Base-by-base conservation (phyloP, 139 green algal genomes). In the Auxenochlorella pyrenoidosa region DNA sequence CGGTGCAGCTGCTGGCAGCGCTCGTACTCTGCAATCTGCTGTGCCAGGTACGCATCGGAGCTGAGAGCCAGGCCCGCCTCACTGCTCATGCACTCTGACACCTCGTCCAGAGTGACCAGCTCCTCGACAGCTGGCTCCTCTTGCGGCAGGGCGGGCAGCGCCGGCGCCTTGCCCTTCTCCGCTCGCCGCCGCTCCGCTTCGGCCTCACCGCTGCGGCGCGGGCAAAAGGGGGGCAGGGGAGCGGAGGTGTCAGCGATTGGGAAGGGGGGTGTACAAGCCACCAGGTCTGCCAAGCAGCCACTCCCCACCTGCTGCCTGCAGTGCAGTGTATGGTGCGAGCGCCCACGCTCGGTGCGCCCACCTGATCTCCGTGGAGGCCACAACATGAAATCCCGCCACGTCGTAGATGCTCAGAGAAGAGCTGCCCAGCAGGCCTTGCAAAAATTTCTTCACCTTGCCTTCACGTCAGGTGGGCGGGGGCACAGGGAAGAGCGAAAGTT, bases 131-230 rank as follows among this genome's bases (percentile, higher is more conserved):
- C 36, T 43, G 70, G 54, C 54, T 63, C 54, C 18, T 63, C 54
- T 26, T 63, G 54, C 16, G 54, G 54, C 54, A 13, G 16, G 54
- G 2, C 16, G 54, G 54, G 10, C 54, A 13, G 12, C 16, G 54
- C 54, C 15, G 54, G 18, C 16, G 43, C 79, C 58, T 84, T 84
- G 79, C 80, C 80, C 80, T 85, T 85, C 5, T 21, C 80, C 0
- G 38, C 38, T 0, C 80, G 80, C 63, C 40, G 60, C 63, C 34
- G 63, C 59, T 85, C 63, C 28, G 72, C 80, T 28, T 60, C 80
- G 0, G 80, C 80, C 40, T 34, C 43, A 60, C 80, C 80, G 30
- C 75, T 81, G 75, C n/a, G n/a, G n/a, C 43, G 38, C 24, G 40
- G 34, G 16, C 30, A 2, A 63, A 10, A 34, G 28, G 43, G 38